Base-by-base conservation (phyloP, 306 rosid species). In the Echinosophora koreensis region DNA sequence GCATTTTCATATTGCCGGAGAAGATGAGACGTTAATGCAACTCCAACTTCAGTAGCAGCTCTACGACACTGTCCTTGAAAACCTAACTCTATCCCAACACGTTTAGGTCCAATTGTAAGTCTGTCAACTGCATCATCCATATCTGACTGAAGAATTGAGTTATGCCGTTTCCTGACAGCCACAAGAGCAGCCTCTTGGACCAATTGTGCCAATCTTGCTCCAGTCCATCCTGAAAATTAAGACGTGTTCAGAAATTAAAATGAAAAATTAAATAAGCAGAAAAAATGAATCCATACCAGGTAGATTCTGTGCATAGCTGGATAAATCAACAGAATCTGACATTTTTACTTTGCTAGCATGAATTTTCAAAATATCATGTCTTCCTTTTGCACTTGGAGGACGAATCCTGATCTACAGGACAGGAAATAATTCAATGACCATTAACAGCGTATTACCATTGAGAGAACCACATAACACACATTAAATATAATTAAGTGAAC, bases 151-250 rank as follows among this genome's bases (percentile, higher is more conserved):
- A 86, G 88, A 90, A 92, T 81, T 70, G 99, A 87, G 64, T 77
- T 77, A 80, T 95, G 99, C 66, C 81, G 87, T 81, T 90, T 95
- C 85, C 99, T 89, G 39, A 95, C 97, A 32, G 99, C 99, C 69
- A 95, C 97, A 80, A 95, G 97, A 71, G 99, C 99, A 68, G 99
- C 97, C 90, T 90, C 97, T 84, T 92, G 99, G 77, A 95, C 88
- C 79, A 95, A 81, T 83, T 95, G 99, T 69, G 99, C 97, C 86
- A 95, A 82, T 80, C 76, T 92, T 74, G 97, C 99, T 81, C 97
- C 99, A 71, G 86, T 80, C 99, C 99, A 95, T 80, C 99, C 99
- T 95, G 79, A 66, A 70, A 80, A 81, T 69, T 65, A 75, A 70
- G 74, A 60, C 5, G 49, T 14, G 50, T 80, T 87, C 65, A 82